These are phyloP conservation scores for Rhizoclosmatium sp. DNA, from an alignment of 192 early-diverging fungal genomes.

Conservation along the genomic window DNA sequence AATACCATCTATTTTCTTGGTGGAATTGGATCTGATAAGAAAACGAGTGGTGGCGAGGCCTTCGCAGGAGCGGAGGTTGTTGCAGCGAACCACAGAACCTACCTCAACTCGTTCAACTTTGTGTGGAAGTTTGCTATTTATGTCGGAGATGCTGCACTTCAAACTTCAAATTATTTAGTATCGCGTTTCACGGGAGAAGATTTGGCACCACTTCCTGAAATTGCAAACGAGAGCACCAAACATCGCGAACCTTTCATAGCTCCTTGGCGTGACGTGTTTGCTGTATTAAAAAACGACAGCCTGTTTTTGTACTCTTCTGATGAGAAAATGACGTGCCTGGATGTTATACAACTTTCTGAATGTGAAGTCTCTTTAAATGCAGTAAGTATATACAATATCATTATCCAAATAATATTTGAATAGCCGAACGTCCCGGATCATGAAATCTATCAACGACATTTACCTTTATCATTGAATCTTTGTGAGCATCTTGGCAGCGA, in stretches of 20 bases:
- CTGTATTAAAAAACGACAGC: slow-evolving; percentile 78
- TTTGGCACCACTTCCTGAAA: slow-evolving; percentile 18
- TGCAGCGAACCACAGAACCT: slow-evolving; percentile 31
- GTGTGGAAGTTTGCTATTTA: slow-evolving; percentile 16
- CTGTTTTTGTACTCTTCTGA: slow-evolving; percentile 87
- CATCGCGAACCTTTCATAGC: slow-evolving; percentile 14
- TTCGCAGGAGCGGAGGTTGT: not conserved
- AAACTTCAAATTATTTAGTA: slow-evolving; percentile 42
- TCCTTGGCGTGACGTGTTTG: slow-evolving; percentile 59
- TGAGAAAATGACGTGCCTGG: slow-evolving; percentile 75
- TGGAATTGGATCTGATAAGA: slow-evolving; percentile 23
- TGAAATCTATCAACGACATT: slow-evolving; percentile 51
- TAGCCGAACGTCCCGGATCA: slow-evolving; percentile 22
- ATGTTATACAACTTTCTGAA: slow-evolving; percentile 76
- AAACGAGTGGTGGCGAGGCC: not conserved
- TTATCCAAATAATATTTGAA: too few relatives aligned
- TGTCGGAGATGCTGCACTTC: slow-evolving; percentile 31
- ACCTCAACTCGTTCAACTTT: slow-evolving; percentile 36
- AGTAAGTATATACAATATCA: not conserved
- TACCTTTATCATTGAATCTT: slow-evolving; percentile 44
- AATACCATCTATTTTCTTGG: slow-evolving; percentile 24
- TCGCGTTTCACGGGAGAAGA: slow-evolving; percentile 47
- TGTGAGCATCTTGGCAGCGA: not conserved
- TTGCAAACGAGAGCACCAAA: slow-evolving; percentile 14
- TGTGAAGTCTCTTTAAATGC: slow-evolving; percentile 61